Conservation (phyloP, 257 asterid species). For the Penstemon eatonii region DNA sequence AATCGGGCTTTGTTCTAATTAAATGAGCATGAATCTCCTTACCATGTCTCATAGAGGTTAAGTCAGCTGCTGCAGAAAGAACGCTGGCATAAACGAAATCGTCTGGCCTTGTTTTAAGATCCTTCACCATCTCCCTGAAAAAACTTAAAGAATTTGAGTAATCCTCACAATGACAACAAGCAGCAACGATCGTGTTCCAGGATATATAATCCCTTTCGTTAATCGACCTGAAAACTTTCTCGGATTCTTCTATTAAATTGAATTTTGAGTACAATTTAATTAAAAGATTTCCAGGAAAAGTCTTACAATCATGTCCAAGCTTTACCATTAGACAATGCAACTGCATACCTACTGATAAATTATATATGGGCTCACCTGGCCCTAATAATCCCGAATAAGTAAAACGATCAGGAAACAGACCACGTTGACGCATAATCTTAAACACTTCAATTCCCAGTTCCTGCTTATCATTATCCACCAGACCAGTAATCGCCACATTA, state of each 20-base stretch:
- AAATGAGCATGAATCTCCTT: slow-evolving; percentile 59
- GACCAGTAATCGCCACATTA: slow-evolving; percentile 57
- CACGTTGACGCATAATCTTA: slow-evolving; percentile 42
- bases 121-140: slow-evolving; percentile 56
- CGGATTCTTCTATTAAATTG: slow-evolving; percentile 44
- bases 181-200: slow-evolving; percentile 66
- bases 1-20: slow-evolving; percentile 40
- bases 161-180: slow-evolving; percentile 54
- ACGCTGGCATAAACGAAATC: slow-evolving; percentile 56
- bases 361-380: slow-evolving; percentile 33
- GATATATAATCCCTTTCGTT: slow-evolving; percentile 54
- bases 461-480: slow-evolving; percentile 51
- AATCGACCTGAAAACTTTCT: slow-evolving; percentile 50
- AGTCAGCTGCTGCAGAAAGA: slow-evolving; percentile 63
- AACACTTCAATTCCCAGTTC: slow-evolving; percentile 59
- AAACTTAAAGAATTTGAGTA: slow-evolving; percentile 44
- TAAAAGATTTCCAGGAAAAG: slow-evolving; percentile 58
- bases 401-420: slow-evolving; percentile 68
- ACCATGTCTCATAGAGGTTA: slow-evolving; percentile 56
- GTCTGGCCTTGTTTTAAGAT: slow-evolving; percentile 39
- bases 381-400: slow-evolving; percentile 69
- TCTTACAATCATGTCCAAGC: slow-evolving; percentile 47
- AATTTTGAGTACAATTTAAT: slow-evolving; percentile 56
- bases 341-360: slow-evolving; percentile 44
- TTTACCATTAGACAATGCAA: slow-evolving; percentile 64